Evolutionary conservation across 2,329 filamentous ascomycete species (phyloP), one percentile per base, ranked within the genome.

Genomic region (Colletotrichum acutatum): DNA sequence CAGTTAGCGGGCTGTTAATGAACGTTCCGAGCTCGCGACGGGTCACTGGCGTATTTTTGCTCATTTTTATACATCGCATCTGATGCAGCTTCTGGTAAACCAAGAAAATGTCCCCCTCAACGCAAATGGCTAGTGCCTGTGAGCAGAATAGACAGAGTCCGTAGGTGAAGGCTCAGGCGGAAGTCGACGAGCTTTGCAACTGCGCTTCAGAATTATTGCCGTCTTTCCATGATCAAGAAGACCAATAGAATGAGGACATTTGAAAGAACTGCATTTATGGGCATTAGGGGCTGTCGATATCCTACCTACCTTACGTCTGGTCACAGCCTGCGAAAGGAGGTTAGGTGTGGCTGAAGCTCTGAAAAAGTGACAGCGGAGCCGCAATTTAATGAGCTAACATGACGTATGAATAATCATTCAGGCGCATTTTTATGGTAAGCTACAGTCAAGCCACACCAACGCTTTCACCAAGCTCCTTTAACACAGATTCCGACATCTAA

Each of bases 311-410:
- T 34, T 28, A 34, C 11, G 32, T 12, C 64, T 53, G 59, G 60
- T 70, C 70, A 65, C n/a, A 72, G 26, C 58, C 34, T 37, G 32
- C 42, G 42, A 37, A 57, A 58, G 37, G 42, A 37, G 66, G 19
- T 22, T 24, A 46, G 16, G 28, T 70, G 70, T 72, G 70, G 70
- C 70, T 72, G 57, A 57, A 72, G 66, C 70, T 60, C 32, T n/a
- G 62, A 46, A 46, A 28, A 42, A n/a, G 19, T 46, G 53, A 22
- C 52, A 49, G 70, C 66, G 70, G 70, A 49, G 70, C 70, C 70
- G 59, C 66, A 72, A 69, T 70, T 64, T 60, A 46, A 32, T 16
- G 16, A 69, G 66, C 53, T 34, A 60, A 70, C 59, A 72, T 72
- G 70, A 72, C 70, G 70, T 72, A 72, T 60, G 59, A 72, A 72